phyloP scores from a whole-genome alignment of 495 filamentous ascomycete species.

The Talaromyces stipitatus region DNA sequence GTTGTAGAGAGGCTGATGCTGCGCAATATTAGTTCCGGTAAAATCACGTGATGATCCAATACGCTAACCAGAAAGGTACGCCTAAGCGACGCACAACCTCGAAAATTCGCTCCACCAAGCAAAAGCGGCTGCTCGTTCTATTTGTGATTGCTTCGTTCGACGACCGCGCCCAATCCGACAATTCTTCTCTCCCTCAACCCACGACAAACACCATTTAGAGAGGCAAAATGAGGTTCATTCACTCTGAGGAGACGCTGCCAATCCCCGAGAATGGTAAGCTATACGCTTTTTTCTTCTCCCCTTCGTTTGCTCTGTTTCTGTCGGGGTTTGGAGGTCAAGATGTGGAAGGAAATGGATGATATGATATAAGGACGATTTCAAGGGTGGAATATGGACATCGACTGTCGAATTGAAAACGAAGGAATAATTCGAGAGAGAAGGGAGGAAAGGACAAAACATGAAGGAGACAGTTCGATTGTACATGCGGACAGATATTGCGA shows the following conservation, averaged over 20 bases:
- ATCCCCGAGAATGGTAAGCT: constrained; percentile 93
- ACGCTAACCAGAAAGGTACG: constrained; percentile 18
- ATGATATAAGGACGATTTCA: neutral
- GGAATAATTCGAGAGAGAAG: neutral
- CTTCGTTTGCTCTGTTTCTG: constrained; percentile 7
- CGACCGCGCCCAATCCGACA: constrained; percentile 23
- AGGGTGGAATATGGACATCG: neutral
- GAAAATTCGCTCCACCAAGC: constrained; percentile 41
- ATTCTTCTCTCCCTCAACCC: constrained; percentile 30
- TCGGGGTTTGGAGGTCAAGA: neutral
- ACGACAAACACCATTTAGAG: constrained; percentile 36
- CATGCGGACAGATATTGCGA: neutral
- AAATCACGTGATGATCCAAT: neutral
- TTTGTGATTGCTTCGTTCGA: constrained; percentile 13
- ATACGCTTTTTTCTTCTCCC: constrained; percentile 22
- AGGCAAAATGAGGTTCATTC: constrained; percentile 95
- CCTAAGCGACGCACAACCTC: constrained; percentile 45
- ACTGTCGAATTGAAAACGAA: neutral
- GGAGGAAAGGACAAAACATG: neutral
- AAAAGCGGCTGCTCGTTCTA: constrained; percentile 17
- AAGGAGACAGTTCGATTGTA: neutral
- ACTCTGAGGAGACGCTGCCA: constrained; percentile 86
- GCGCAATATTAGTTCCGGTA: too few species aligned
- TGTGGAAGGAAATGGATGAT: neutral
- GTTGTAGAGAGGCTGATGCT: too few species aligned